phyloP scores from a whole-genome alignment of 116 monocot species.

The Iris pallida region DNA sequence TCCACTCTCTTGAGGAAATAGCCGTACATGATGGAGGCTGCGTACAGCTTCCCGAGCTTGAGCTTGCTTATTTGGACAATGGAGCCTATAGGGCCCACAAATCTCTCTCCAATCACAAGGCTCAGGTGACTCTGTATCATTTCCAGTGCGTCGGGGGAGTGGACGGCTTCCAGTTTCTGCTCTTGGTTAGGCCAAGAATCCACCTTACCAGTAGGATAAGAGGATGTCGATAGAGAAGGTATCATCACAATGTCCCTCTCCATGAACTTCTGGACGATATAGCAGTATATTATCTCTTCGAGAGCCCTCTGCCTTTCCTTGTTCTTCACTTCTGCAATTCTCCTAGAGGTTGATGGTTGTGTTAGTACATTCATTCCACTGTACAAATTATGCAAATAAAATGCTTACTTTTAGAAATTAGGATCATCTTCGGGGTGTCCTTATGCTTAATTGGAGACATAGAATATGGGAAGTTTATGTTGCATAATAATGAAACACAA shows the following conservation, averaged over 20 bases:
- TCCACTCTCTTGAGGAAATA: constrained; percentile 96
- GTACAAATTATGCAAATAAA: not conserved
- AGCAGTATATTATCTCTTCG: constrained; percentile 89
- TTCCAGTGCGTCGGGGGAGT: constrained; percentile 81
- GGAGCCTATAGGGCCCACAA: constrained; percentile 56
- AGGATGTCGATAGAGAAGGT: constrained; percentile 39
- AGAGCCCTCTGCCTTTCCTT: constrained; percentile 70
- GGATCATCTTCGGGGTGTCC: too few species aligned
- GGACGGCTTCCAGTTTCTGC: constrained; percentile 58
- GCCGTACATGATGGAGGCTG: constrained; percentile 97
- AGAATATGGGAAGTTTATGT: too few species aligned
- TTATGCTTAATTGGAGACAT: too few species aligned
- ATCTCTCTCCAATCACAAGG: constrained; percentile 69
- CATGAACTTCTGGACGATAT: constrained; percentile 74
- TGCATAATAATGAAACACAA: too few species aligned
- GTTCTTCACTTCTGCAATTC: constrained; percentile 86
- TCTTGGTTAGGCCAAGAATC: constrained; percentile 81
- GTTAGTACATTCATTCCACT: not conserved
- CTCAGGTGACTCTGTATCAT: constrained; percentile 85
- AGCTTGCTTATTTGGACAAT: constrained; percentile 77
- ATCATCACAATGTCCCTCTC: constrained; percentile 74
- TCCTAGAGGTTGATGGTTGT: constrained; percentile 33
- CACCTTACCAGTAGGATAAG: constrained; percentile 35
- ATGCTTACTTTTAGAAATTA: too few species aligned
- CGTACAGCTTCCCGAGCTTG: constrained; percentile 93